A percentile compares a stretch with the other conserved stretches of the same genome.
phyloP scores from a whole-genome alignment of 495 filamentous ascomycete genomes.

The Aspergillus campestris region DNA sequence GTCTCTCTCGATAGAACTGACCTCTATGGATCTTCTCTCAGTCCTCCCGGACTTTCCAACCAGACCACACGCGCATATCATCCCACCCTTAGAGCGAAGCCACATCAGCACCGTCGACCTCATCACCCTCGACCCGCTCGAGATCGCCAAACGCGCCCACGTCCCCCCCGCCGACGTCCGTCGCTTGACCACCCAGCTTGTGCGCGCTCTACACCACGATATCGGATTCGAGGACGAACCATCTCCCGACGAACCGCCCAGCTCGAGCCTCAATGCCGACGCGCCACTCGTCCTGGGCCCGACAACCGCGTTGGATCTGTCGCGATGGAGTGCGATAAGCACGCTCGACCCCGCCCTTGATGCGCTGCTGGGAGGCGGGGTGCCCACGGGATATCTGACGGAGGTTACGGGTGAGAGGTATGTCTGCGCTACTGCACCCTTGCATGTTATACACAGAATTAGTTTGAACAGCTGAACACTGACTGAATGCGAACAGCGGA shows the following conservation, averaged over 20 bases:
- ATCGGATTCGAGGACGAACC: conserved; percentile 39
- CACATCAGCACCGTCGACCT: conserved; percentile 74
- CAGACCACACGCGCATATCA: conserved; percentile 58
- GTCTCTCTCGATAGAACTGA: not conserved
- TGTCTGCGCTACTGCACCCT: conserved; percentile 6
- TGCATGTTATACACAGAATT: too few species aligned
- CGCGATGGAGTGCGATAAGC: conserved; percentile 59
- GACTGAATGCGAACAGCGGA: conserved; percentile 44
- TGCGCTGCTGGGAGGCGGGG: conserved; percentile 70
- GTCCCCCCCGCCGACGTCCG: conserved; percentile 72
- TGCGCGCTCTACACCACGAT: conserved; percentile 56
- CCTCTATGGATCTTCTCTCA: conserved; percentile 68
- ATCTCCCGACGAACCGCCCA: conserved; percentile 12
- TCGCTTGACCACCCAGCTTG: conserved; percentile 54
- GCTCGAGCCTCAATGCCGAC: conserved; percentile 20
- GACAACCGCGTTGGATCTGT: conserved; percentile 22
- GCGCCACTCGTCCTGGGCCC: conserved; percentile 11
- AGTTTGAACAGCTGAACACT: not conserved
- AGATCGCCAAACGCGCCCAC: conserved; percentile 80
- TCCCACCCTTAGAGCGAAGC: conserved; percentile 70
- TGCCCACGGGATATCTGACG: conserved; percentile 73
- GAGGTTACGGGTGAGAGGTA: conserved; percentile 90
- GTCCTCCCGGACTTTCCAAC: conserved; percentile 74
- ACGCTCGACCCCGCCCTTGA: conserved; percentile 72
- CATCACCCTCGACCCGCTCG: conserved; percentile 70